These are phyloP conservation scores for Fusarium sp. DNA, from an alignment of 2,329 filamentous ascomycete species.

Conservation along the genomic window DNA sequence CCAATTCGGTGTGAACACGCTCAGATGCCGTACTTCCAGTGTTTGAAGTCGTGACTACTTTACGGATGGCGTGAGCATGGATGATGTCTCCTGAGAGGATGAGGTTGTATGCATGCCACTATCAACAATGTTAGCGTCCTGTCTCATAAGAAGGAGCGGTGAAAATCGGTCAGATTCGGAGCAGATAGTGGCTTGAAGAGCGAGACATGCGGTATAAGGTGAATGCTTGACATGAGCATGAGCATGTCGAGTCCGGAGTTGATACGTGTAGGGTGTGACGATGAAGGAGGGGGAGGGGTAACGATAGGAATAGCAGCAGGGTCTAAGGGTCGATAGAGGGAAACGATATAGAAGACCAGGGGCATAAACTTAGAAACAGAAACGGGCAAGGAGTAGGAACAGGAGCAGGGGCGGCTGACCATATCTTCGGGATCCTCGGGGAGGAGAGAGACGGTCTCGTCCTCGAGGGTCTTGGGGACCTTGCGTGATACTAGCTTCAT, in stretches of 20 bases:
- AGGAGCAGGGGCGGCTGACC: slow-evolving; percentile 47
- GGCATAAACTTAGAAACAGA: slow-evolving; percentile 13
- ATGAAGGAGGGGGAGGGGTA: slow-evolving; percentile 35
- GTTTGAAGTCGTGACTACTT: slow-evolving; percentile 61
- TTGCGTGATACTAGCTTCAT: slow-evolving; percentile 57
- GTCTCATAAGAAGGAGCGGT: slow-evolving; percentile 16
- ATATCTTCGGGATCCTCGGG: slow-evolving; percentile 61
- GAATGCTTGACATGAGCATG: slow-evolving; percentile 5
- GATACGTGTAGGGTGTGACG: slow-evolving; percentile 28
- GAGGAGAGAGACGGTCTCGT: slow-evolving; percentile 55
- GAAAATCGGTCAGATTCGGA: slow-evolving; percentile 6
- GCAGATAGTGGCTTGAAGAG: slow-evolving; percentile 16
- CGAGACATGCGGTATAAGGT: slow-evolving; percentile 6
- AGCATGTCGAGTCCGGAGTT: slow-evolving; percentile 5
- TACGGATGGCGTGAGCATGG: slow-evolving; percentile 66
- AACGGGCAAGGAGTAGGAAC: background rate
- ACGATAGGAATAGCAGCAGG: slow-evolving; percentile 24
- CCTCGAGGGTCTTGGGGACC: slow-evolving; percentile 52
- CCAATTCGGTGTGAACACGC: slow-evolving; percentile 68
- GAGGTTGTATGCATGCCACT: slow-evolving; percentile 72
- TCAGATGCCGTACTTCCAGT: slow-evolving; percentile 63
- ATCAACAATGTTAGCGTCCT: slow-evolving; percentile 26
- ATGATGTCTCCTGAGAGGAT: slow-evolving; percentile 65
- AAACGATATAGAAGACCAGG: slow-evolving; percentile 15
- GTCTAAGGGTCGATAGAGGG: slow-evolving; percentile 8